phyloP scores from a whole-genome alignment of 768 basidiomycete genomes.

The Galerina marginata region DNA sequence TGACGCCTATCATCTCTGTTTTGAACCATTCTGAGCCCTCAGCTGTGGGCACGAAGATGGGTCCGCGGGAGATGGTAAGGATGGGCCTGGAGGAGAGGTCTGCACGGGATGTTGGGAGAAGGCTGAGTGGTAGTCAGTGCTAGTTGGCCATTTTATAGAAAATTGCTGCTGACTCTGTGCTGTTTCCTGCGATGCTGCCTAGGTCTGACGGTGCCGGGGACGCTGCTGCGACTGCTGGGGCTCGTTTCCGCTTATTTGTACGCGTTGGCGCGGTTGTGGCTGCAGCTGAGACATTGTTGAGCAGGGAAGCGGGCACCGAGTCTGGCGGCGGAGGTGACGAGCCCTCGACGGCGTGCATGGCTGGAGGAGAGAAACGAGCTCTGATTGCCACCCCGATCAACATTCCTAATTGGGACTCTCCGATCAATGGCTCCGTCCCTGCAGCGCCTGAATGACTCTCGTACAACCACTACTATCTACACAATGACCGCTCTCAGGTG shows the following conservation, averaged over 20 bases:
- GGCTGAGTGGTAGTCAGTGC: constrained; percentile 30
- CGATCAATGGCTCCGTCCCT: neutral
- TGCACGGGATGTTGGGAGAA: constrained; percentile 63
- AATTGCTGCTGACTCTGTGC: constrained; percentile 38
- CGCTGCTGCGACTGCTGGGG: constrained; percentile 45
- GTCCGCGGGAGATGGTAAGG: constrained; percentile 77
- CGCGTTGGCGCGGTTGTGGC: constrained; percentile 35
- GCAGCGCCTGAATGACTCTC: constrained; percentile 8
- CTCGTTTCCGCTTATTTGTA: constrained; percentile 59
- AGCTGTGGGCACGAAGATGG: constrained; percentile 64
- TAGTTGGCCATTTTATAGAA: constrained; percentile 1
- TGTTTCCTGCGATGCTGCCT: constrained; percentile 37
- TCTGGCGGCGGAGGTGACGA: constrained; percentile 38
- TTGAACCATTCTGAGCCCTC: constrained; percentile 63
- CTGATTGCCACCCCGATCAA: constrained; percentile 9
- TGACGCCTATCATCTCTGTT: constrained; percentile 75
- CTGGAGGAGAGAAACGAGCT: neutral
- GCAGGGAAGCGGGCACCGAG: constrained; percentile 5
- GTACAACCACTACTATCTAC: constrained; percentile 8
- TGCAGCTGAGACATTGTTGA: constrained; percentile 18
- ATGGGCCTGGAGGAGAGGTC: constrained; percentile 74
- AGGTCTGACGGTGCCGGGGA: constrained; percentile 66
- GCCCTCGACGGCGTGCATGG: constrained; percentile 35
- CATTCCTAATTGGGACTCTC: neutral
- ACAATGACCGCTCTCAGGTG: constrained; percentile 49